Base-by-base conservation (phyloP, 768 basidiomycete species). In the Mycena polygramma region DNA sequence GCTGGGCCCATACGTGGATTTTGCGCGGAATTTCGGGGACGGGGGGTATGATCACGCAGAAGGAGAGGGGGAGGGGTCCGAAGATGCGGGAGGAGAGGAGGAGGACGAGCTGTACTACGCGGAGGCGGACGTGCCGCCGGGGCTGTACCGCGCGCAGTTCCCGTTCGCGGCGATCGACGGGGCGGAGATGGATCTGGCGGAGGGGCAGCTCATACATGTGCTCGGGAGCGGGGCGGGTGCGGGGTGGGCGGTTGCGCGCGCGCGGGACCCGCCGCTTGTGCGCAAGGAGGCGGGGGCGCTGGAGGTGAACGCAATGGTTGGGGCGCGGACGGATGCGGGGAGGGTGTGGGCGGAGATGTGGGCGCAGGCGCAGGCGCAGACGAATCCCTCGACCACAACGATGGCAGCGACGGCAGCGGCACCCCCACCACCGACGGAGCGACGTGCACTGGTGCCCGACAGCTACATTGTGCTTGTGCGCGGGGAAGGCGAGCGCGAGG, bases 131-230 rank as follows among this genome's bases (percentile, higher is more conserved):
- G 84, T 94, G 2, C 80, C 83, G 24, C 92, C 94, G 0, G 94
- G 94, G 0, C 68, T 92, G 1, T 96, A 96, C 75, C 88, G 91
- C 20, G 93, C 94, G 10, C 15, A 94, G 78, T 96, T 92, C 71
- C 84, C 89, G 7, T 95, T 96, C 71, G 90, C 90, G 69, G 92
- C 93, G 0, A 93, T 95, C 74, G 91, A 93, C 2, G 89, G 88
- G 20, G 92, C 93, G 41, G 95, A 96, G 88, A 94, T 95, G 93
- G 84, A 83, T 52, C 80, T 96, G 63, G 88, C 85, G 72, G 92
- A 94, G 79, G 94, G 91, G 54, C 92, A 95, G 81, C 72, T 92
- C 54, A 90, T 96, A 15, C 83, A 84, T 3, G 92, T 94, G 35
- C 79, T 94, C 4, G 93, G 93, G 13, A 76, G 92, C 57, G 57